Evolutionary conservation across 2,329 filamentous ascomycete genomes (phyloP).

Genomic region (Epichloe glyceriae): DNA sequence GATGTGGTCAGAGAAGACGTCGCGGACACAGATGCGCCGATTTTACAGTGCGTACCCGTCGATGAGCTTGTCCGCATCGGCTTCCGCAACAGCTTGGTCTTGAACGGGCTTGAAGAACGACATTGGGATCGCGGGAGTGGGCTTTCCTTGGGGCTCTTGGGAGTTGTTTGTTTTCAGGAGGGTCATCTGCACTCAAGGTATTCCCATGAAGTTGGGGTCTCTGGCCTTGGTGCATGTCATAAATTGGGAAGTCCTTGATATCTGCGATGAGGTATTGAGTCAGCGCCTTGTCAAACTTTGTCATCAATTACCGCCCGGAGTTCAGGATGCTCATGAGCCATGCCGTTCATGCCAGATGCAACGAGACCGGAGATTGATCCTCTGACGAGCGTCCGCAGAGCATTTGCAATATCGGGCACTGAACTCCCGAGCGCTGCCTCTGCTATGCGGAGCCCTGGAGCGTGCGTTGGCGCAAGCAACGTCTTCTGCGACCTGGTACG

Average conservation of each 20-base stretch:
- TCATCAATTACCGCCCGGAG: conserved; percentile 6
- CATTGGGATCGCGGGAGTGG: neutral
- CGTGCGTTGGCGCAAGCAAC: conserved; percentile 9
- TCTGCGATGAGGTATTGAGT: conserved; percentile 15
- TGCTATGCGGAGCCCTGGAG: conserved; percentile 12
- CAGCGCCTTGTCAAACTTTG: conserved; percentile 17
- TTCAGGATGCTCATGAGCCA: conserved; percentile 11
- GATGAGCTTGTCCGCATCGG: neutral
- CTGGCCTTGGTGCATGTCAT: conserved; percentile 30
- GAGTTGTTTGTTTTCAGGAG: too few species aligned
- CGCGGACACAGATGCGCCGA: too few species aligned
- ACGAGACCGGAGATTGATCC: conserved; percentile 12
- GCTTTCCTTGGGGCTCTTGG: too few species aligned
- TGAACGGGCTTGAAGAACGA: neutral
- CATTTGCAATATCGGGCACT: too few species aligned
- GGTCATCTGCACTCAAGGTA: neutral
- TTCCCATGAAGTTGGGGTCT: conserved; percentile 4
- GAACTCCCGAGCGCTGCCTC: conserved; percentile 4
- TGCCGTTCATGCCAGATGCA: conserved; percentile 9
- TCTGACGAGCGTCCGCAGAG: too few species aligned
- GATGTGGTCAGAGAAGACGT: too few species aligned
- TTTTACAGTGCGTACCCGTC: neutral
- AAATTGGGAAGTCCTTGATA: conserved; percentile 14
- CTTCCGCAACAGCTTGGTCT: neutral
- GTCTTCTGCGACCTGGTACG: neutral